Evolutionary conservation across 2,329 filamentous ascomycete genomes (phyloP), one percentile per base, ranked within the genome.

Genomic region (Alternaria burnsii): DNA sequence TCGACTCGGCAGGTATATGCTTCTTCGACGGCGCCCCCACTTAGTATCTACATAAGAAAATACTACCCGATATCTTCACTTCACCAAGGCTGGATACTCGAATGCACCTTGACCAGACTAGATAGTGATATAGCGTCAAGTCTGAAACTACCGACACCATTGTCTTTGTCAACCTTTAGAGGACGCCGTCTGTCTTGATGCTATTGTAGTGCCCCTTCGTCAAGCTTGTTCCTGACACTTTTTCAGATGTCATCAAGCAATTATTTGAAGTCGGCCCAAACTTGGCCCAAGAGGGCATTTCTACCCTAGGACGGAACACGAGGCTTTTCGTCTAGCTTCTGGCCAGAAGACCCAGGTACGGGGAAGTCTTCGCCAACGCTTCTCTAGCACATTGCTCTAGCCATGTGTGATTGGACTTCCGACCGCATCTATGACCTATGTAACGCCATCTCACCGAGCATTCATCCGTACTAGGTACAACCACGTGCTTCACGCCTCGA

Each of bases 241-340:
- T 51, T 52, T 34, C 42, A 44, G 43, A 56, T 47, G 28, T 52
- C 24, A 55, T 50, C 26, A 50, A 65, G 52, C 64, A 67, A 63
- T 26, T 58, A 38, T 53, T 56, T 51, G 20, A 41, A 40, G 38
- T 52, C 52, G 57, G 59, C 52, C 53, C 57, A 34, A 24, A 38
- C 67, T 68, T 66, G 46, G 36, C 63, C 58, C 12, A n/a, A 68
- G 58, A 8, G 10, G 63, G 63, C 47, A 68, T 58, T 26, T 58
- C 14, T 52, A 66, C 34, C 67, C 65, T 50, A 50, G 34, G 20
- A 38, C 46, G 30, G 46, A 36, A 36, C 46, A 38, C 20, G 46
- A 38, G 46, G 14, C 46, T 50, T 50, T 50, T 38, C 46, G 34
- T 24, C 46, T 36, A 50, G 46, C 32, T 24, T 36, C 20, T 24